Conservation (phyloP, 805 yeast genomes). For the Candida patagonica region DNA sequence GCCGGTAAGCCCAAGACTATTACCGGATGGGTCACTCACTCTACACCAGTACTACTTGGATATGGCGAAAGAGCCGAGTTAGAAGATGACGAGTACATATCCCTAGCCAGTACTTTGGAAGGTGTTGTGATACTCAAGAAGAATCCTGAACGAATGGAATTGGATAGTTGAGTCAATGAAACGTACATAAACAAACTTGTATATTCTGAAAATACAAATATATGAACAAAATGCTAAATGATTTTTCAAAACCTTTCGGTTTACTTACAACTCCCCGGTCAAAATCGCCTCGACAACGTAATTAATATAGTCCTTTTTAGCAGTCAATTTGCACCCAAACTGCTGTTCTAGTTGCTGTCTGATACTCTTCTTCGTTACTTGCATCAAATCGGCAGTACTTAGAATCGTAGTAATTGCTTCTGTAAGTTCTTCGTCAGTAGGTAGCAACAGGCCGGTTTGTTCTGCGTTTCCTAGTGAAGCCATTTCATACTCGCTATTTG, state of each 20-base stretch:
- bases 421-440: constrained; percentile 30
- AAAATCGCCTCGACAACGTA: constrained; percentile 32
- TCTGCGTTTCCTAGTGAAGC: neutral
- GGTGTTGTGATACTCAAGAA: constrained; percentile 90
- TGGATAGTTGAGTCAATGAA: constrained; percentile 10
- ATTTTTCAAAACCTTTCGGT: neutral
- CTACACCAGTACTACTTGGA: constrained; percentile 89
- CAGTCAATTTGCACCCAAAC: constrained; percentile 26
- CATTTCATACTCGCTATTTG: constrained; percentile 3
- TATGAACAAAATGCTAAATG: neutral
- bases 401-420: constrained; percentile 30
- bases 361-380: constrained; percentile 31
- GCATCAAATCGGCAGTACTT: constrained; percentile 30
- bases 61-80: constrained; percentile 95
- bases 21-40: constrained; percentile 99
- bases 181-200: neutral
- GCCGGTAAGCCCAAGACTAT: constrained; percentile 99
- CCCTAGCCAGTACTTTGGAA: constrained; percentile 73
- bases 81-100: constrained; percentile 86
- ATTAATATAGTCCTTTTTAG: constrained; percentile 31
- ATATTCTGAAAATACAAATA: neutral
- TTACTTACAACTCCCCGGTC: constrained; percentile 31
- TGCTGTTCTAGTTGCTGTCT: constrained; percentile 28
- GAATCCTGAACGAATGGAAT: constrained; percentile 54
- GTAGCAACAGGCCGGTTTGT: constrained; percentile 14